These are phyloP conservation scores for Eimeria acervulina DNA, from an alignment of 169 alveolate genomes.

Conservation along the genomic window DNA sequence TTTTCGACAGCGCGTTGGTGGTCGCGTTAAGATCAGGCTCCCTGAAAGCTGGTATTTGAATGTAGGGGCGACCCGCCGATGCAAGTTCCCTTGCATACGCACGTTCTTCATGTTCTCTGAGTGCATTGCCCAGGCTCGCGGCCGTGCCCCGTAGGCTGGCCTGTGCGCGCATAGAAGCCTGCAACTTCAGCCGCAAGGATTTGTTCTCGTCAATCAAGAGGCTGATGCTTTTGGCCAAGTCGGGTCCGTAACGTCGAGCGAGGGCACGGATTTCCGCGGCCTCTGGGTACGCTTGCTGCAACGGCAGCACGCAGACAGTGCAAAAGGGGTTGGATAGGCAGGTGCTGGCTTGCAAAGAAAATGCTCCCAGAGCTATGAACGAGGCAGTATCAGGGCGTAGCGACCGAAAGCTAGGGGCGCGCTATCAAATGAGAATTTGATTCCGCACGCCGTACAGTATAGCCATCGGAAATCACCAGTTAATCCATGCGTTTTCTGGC, in stretches of 20 bases:
- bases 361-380: background rate
- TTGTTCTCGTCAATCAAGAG: constrained; percentile 79
- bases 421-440: background rate
- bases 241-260: constrained; percentile 78
- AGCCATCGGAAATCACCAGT: background rate
- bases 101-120: constrained; percentile 58
- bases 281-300: constrained; percentile 79
- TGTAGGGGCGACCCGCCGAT: background rate
- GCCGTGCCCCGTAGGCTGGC: constrained; percentile 70
- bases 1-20: background rate
- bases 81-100: constrained; percentile 75
- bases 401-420: background rate
- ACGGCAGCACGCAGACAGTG: background rate
- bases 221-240: constrained; percentile 60
- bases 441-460: background rate
- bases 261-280: constrained; percentile 77
- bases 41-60: background rate
- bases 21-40: background rate
- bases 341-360: background rate
- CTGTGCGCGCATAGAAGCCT: constrained; percentile 72
- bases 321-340: background rate
- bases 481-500: background rate
- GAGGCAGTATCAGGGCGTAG: background rate
- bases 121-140: constrained; percentile 28
- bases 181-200: constrained; percentile 76